Conservation (phyloP, 78 protist genomes). For the Dictyostelium firmibasis region DNA sequence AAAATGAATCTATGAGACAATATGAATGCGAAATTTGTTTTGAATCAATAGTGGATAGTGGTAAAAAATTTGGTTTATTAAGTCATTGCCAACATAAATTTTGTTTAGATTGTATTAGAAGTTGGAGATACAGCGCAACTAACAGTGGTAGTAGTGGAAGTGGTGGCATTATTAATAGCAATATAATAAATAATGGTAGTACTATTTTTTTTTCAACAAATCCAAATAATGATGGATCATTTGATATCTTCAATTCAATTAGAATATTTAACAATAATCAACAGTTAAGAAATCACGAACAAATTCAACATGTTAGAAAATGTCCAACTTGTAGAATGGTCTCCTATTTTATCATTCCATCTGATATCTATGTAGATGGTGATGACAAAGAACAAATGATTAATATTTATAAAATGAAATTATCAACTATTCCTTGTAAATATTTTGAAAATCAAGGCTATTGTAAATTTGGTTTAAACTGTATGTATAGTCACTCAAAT, state of each 20-base stretch:
- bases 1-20: not conserved
- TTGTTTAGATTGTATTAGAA: constrained; percentile 62
- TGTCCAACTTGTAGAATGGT: constrained; percentile 53
- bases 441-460: constrained; percentile 27
- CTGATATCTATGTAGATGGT: constrained; percentile 19
- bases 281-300: not conserved
- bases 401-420: constrained; percentile 6
- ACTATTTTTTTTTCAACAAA: not conserved
- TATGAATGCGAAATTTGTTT: constrained; percentile 58
- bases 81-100: constrained; percentile 53
- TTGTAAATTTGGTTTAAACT: constrained; percentile 32
- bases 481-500: constrained; percentile 39
- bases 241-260: not conserved
- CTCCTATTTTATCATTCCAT: constrained; percentile 35
- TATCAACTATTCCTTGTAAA: constrained; percentile 46
- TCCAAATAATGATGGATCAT: not conserved
- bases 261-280: not conserved
- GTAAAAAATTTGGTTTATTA: constrained; percentile 34
- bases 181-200: not conserved
- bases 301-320: constrained; percentile 6
- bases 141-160: too few relatives aligned
- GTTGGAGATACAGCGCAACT: constrained; percentile 11
- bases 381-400: constrained; percentile 41
- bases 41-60: constrained; percentile 26
- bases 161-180: not conserved